Evolutionary conservation across 2,329 filamentous ascomycete genomes (phyloP).

Genomic region (Westerdykella ornata): DNA sequence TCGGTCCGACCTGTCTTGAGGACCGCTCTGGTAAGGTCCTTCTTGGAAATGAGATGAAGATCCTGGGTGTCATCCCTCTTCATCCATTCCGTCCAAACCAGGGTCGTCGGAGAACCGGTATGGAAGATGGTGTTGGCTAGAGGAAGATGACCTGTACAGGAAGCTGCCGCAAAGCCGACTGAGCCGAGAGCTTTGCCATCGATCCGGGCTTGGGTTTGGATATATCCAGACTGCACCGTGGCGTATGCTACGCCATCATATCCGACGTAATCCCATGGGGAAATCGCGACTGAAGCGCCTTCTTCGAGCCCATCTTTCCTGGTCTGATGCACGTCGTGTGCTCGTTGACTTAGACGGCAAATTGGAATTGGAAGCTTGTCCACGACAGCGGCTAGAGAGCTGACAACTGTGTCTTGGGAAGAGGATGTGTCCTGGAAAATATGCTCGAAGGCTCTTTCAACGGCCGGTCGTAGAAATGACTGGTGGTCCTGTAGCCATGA

Average conservation of each 20-base stretch:
- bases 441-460: constrained; percentile 15
- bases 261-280: constrained; percentile 8
- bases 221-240: neutral
- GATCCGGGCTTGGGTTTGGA: neutral
- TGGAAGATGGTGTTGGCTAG: constrained; percentile 73
- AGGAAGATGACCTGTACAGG: constrained; percentile 46
- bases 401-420: constrained; percentile 3
- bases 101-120: constrained; percentile 48
- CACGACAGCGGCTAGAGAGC: constrained; percentile 32
- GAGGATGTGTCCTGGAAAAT: neutral
- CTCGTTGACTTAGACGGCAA: constrained; percentile 2
- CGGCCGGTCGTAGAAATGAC: constrained; percentile 22
- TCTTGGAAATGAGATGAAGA: constrained; percentile 9
- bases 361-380: constrained; percentile 29
- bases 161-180: too few relatives aligned
- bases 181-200: neutral
- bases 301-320: too few relatives aligned
- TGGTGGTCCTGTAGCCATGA: constrained; percentile 23
- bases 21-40: constrained; percentile 12
- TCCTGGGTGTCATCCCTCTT: constrained; percentile 10
- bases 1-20: constrained; percentile 7
- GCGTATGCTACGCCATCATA: constrained; percentile 33
- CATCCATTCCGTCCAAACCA: constrained; percentile 23
- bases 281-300: too few relatives aligned
- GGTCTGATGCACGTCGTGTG: constrained; percentile 13